A percentile compares a stretch with the other conserved stretches of the same genome.
Evolutionary conservation across 352 stramenopile species (phyloP).

Genomic region (Lagenidium giganteum): DNA sequence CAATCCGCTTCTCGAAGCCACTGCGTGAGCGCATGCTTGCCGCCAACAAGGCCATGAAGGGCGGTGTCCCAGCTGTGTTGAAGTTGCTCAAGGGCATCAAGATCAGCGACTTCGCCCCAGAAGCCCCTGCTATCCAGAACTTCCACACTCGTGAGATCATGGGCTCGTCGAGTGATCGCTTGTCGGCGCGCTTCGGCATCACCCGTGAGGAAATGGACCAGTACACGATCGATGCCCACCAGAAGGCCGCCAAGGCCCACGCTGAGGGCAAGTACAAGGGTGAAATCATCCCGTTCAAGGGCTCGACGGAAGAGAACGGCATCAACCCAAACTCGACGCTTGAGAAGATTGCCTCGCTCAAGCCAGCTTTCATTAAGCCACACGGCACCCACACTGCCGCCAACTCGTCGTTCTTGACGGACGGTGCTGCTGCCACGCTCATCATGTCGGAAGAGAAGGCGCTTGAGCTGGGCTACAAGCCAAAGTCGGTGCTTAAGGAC

Average conservation of each 20-base stretch:
- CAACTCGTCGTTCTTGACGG: slow-evolving; percentile 97
- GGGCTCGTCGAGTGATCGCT: slow-evolving; percentile 95
- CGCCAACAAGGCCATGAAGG: slow-evolving; percentile 94
- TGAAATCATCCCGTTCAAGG: slow-evolving; percentile 94
- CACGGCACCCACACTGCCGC: slow-evolving; percentile 97
- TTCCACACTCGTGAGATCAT: slow-evolving; percentile 99
- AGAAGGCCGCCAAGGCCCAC: slow-evolving; percentile 93
- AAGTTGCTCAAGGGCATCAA: slow-evolving; percentile 94
- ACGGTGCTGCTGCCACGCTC: slow-evolving; percentile 93
- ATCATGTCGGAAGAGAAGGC: slow-evolving; percentile 97
- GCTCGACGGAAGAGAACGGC: slow-evolving; percentile 94
- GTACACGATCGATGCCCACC: slow-evolving; percentile 94
- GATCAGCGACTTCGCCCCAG: slow-evolving; percentile 84
- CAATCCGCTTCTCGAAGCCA: slow-evolving; percentile 93
- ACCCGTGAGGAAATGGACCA: slow-evolving; percentile 95
- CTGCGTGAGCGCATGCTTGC: slow-evolving; percentile 77
- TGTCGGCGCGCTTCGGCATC: slow-evolving; percentile 93
- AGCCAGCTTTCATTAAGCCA: slow-evolving; percentile 98
- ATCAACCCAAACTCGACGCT: slow-evolving; percentile 95
- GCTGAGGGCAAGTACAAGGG: slow-evolving; percentile 92
- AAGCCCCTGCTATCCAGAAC: slow-evolving; percentile 97
- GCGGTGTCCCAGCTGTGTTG: slow-evolving; percentile 83
- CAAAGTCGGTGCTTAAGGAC: slow-evolving; percentile 93
- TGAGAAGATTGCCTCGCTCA: slow-evolving; percentile 94
- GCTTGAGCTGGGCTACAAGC: slow-evolving; percentile 94